Conservation (phyloP, 2,329 filamentous ascomycete genomes). For the Thelonectria discophora region DNA sequence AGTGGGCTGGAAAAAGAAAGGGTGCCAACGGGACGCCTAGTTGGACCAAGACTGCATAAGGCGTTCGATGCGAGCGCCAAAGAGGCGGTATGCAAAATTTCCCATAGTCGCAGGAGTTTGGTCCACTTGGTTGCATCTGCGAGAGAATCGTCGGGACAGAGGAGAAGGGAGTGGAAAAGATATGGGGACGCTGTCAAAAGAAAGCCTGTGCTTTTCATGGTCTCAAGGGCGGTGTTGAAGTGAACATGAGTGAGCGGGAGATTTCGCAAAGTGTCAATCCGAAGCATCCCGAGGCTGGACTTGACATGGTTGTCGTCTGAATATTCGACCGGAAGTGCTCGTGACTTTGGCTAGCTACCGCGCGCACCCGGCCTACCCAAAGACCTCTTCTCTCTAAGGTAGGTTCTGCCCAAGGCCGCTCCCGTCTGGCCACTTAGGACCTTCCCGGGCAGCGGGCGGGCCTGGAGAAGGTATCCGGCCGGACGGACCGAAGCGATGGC, state of each 20-base stretch:
- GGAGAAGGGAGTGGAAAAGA: neutral
- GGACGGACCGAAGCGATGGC: constrained; percentile 22
- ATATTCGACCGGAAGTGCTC: neutral
- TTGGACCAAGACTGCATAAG: constrained; percentile 20
- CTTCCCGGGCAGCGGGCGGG: neutral
- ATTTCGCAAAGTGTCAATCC: neutral
- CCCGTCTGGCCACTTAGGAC: neutral
- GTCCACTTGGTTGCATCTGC: constrained; percentile 32
- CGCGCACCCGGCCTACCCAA: constrained; percentile 3
- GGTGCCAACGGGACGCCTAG: neutral
- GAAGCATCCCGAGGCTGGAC: neutral
- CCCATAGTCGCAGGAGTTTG: constrained; percentile 26
- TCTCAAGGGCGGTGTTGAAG: too few species aligned
- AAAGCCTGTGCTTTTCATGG: neutral
- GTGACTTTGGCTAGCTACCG: constrained; percentile 12
- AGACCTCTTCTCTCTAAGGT: neutral
- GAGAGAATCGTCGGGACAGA: constrained; percentile 9
- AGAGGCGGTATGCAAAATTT: constrained; percentile 35
- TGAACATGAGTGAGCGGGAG: too few species aligned
- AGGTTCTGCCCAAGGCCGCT: neutral
- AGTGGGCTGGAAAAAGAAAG: neutral
- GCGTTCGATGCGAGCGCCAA: constrained; percentile 15
- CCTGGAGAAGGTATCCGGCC: constrained; percentile 10
- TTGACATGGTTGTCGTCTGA: neutral
- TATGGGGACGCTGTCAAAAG: neutral